Conservation (phyloP, 805 yeast species). For the Cyberlindnera mycetangii region DNA sequence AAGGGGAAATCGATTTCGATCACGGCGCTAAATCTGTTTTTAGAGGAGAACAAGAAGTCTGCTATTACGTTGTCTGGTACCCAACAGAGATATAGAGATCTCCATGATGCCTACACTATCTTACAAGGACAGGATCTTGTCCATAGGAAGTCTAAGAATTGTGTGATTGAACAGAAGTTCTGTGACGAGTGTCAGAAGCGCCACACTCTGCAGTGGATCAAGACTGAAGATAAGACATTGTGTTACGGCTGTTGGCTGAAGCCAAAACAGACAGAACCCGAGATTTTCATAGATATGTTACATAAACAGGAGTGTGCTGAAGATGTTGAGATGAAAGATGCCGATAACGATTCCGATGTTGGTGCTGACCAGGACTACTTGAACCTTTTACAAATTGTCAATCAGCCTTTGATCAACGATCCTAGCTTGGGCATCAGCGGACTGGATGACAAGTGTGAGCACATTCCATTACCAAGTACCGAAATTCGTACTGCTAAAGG, state of each 20-base stretch:
- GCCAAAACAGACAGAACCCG: background rate
- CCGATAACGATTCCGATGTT: too few relatives aligned
- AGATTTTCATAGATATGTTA: background rate
- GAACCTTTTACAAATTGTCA: background rate
- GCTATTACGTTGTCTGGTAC: slow-evolving; percentile 25
- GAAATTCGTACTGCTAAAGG: background rate
- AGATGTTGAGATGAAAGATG: slow-evolving; percentile 1
- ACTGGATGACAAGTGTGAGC: slow-evolving; percentile 2
- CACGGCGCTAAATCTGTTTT: slow-evolving; percentile 20
- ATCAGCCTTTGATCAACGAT: slow-evolving; percentile 5
- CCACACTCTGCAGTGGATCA: slow-evolving; percentile 19
- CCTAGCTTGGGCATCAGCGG: slow-evolving; percentile 3
- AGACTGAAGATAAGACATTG: background rate
- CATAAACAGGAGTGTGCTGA: background rate
- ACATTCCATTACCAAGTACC: background rate
- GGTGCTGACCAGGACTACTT: background rate
- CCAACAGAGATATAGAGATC: slow-evolving; percentile 42
- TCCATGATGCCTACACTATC: slow-evolving; percentile 12
- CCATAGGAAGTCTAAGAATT: background rate
- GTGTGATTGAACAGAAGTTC: background rate
- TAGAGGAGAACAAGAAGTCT: slow-evolving; percentile 22
- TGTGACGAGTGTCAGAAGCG: slow-evolving; percentile 8
- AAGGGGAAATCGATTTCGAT: slow-evolving; percentile 12
- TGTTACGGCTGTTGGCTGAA: slow-evolving; percentile 18
- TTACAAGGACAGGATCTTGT: background rate